Evolutionary conservation across 768 basidiomycete genomes (phyloP).

Genomic region (Leucocoprinus leucothites): DNA sequence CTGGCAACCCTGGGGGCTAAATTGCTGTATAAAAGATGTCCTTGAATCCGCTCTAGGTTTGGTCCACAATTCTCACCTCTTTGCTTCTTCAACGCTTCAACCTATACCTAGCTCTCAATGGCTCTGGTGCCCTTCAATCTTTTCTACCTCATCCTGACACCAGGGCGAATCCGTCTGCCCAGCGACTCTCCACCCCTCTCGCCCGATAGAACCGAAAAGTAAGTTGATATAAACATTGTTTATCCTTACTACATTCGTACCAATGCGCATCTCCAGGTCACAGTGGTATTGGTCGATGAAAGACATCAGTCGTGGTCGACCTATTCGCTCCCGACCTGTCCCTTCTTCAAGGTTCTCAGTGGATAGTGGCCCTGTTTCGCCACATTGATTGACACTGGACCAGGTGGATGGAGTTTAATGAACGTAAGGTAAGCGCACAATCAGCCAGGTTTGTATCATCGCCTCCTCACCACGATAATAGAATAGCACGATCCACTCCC

Average conservation of each 20-base stretch:
- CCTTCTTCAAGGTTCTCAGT: neutral
- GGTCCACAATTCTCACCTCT: neutral
- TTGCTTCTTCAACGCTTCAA: neutral
- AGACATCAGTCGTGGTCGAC: slow-evolving; percentile 8
- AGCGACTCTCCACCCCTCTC: slow-evolving; percentile 27
- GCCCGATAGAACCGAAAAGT: slow-evolving; percentile 18
- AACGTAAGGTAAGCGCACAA: neutral
- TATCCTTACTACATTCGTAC: neutral
- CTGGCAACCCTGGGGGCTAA: neutral
- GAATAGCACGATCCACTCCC: no score
- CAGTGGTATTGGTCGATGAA: slow-evolving; percentile 8
- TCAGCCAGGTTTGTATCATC: neutral
- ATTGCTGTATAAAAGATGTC: neutral
- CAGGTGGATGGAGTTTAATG: neutral
- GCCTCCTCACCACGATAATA: no score
- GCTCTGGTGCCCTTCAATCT: slow-evolving; percentile 40
- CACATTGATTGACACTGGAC: neutral
- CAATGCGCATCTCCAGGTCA: neutral
- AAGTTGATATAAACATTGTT: slow-evolving; percentile 12
- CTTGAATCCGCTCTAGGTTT: neutral
- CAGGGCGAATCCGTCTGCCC: slow-evolving; percentile 49
- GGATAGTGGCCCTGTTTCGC: neutral
- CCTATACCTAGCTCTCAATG: neutral
- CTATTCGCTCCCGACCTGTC: neutral
- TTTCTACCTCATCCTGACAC: slow-evolving; percentile 52